Evolutionary conservation across 2,329 filamentous ascomycete species (phyloP), one percentile per base, ranked within the genome.

Genomic region (Pseudonectria foliicola): DNA sequence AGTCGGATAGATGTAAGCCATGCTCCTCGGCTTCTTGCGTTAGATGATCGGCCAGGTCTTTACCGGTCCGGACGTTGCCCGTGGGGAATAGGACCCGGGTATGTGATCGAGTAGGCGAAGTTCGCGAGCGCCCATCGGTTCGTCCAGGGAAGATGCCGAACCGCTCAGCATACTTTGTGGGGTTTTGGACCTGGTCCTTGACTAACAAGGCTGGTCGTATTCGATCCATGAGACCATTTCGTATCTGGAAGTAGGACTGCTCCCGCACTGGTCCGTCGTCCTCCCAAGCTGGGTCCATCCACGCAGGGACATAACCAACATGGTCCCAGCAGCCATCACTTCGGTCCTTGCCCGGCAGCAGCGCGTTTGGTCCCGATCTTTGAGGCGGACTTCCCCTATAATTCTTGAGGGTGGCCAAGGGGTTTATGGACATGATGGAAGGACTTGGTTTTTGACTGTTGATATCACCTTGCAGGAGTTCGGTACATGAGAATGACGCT

Each of bases 111-210:
- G 53, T 55, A 5, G 55, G 56, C 3, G 56, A 55, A 8, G 53
- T 46, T 16, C 50, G 42, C 11, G 56, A 59, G n/a, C 56, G 48
- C 1, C 55, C 56, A 30, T 56, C 54, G 4, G 31, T 39, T 2
- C 50, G 44, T 2, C 43, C 52, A 1, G 51, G 52, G 25, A 52
- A 54, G 5, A 59, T 43, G 12, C 56, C 50, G 25, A 53, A 59
- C 25, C 56, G 42, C 12, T 46, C 24, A 2, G 56, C 55, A 21
- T 53, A 48, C 7, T 42, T 36, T 7, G 54, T 54, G 4, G 55
- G 55, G 12, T 47, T 42, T 21, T 38, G 36, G 28, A 37, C 32
- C 10, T 32, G 35, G 13, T 59, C 55, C 13, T 33, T 30, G 11
- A 44, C 33, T 0, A 50, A 41, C 13, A 55, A 13, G 10, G 50